Conservation (phyloP, 129 eudicot genomes). For the Escallonia herrerae region DNA sequence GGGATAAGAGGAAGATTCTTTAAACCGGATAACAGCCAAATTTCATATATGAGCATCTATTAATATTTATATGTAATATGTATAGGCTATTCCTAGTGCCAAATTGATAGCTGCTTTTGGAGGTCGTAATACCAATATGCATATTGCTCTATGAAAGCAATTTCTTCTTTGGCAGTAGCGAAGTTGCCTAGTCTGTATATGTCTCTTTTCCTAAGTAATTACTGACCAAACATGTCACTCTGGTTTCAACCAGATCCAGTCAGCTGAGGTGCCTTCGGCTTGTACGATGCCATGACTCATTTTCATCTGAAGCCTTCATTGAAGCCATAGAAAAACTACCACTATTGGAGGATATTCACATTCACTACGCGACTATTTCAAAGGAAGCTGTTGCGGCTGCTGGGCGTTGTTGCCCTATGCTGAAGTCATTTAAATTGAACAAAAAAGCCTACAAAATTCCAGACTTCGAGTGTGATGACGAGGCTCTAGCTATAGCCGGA, state of each 20-base stretch:
- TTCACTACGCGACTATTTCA: conserved; percentile 3
- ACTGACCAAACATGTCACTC: too few relatives aligned
- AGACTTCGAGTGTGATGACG: conserved; percentile 5
- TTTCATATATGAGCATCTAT: too few relatives aligned
- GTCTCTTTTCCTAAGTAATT: too few relatives aligned
- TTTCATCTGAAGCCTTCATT: conserved; percentile 6
- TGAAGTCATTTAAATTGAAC: conserved; percentile 23
- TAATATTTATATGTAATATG: too few relatives aligned
- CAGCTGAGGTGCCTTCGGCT: conserved; percentile 17
- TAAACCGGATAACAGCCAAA: too few relatives aligned
- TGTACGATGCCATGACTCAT: not conserved
- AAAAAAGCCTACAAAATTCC: not conserved
- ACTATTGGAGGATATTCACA: conserved; percentile 21
- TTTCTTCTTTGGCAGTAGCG: too few relatives aligned
- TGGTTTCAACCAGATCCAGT: conserved; percentile 7
- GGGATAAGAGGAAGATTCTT: too few relatives aligned
- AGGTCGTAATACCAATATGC: too few relatives aligned
- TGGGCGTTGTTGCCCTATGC: conserved; percentile 16
- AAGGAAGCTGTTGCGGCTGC: conserved; percentile 1
- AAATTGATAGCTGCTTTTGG: too few relatives aligned
- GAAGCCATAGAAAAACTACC: conserved; percentile 13
- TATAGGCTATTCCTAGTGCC: too few relatives aligned
- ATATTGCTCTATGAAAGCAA: too few relatives aligned
- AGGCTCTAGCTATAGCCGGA: conserved; percentile 16
- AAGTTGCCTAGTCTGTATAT: too few relatives aligned